These are phyloP conservation scores for Calamus simplicifolius DNA, from an alignment of 176 grass and related monocot genomes.

Conservation along the genomic window DNA sequence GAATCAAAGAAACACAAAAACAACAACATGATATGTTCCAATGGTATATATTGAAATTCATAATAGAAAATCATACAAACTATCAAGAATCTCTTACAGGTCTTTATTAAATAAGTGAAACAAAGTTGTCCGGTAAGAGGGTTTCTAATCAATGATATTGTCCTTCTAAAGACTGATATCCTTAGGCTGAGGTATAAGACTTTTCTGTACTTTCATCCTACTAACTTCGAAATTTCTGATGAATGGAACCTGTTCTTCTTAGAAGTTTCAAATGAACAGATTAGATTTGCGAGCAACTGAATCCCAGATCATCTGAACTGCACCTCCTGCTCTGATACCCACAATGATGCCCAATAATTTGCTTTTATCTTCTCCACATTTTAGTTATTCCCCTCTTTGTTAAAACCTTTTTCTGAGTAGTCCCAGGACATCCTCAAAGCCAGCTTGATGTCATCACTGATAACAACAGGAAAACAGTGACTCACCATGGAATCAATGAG, in stretches of 20 bases:
- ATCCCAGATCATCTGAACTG: constrained; percentile 78
- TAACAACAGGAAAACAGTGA: constrained; percentile 60
- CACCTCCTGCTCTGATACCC: constrained; percentile 47
- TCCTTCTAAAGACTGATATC: too few species aligned
- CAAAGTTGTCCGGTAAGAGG: too few species aligned
- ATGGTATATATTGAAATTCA: too few species aligned
- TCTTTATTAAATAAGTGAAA: too few species aligned
- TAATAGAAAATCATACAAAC: too few species aligned
- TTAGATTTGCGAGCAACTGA: constrained; percentile 54
- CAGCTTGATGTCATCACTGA: constrained; percentile 79
- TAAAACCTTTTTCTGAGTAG: constrained; percentile 48
- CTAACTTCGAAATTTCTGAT: constrained; percentile 22
- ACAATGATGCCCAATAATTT: constrained; percentile 60
- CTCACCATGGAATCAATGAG: constrained; percentile 72
- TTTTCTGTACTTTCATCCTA: constrained; percentile 9
- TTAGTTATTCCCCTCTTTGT: constrained; percentile 30
- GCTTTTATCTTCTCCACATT: constrained; percentile 46
- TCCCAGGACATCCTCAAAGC: constrained; percentile 68
- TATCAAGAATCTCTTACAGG: too few species aligned
- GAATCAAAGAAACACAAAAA: too few species aligned
- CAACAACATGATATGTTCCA: too few species aligned
- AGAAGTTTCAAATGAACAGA: constrained; percentile 45
- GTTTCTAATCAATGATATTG: too few species aligned
- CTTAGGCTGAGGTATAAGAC: constrained; percentile 5
- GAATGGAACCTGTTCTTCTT: constrained; percentile 29